A percentile compares a stretch with the other conserved stretches of the same genome.
These are phyloP conservation scores for Agaricus subrufescens DNA, from an alignment of 768 basidiomycete genomes.

Conservation along the genomic window DNA sequence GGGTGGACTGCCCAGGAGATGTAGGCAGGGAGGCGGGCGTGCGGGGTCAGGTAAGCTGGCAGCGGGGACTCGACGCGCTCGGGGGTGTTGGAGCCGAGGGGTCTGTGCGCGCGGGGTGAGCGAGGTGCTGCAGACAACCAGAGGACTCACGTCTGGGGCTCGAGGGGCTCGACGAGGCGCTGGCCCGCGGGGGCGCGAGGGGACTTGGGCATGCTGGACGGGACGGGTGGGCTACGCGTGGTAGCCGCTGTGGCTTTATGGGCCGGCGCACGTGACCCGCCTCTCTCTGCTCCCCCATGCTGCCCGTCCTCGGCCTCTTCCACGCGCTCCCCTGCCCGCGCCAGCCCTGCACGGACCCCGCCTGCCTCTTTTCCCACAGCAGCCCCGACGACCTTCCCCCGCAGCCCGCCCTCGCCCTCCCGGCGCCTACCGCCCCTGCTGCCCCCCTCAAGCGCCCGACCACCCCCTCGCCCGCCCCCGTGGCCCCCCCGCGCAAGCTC, in stretches of 20 bases:
- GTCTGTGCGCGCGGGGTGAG: constrained; percentile 23
- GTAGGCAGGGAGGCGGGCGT: constrained; percentile 29
- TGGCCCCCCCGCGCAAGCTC: constrained; percentile 7
- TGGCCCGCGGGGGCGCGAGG: constrained; percentile 22
- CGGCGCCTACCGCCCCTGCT: constrained; percentile 22
- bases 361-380: constrained; percentile 67
- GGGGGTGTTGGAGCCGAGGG: constrained; percentile 33
- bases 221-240: too few species aligned
- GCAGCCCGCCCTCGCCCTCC: constrained; percentile 33
- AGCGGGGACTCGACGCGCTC: constrained; percentile 14
- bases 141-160: constrained; percentile 54
- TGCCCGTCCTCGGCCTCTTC: constrained; percentile 57
- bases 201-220: too few species aligned
- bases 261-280: neutral
- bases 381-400: constrained; percentile 27
- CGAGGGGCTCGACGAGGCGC: constrained; percentile 59
- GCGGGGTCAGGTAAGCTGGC: constrained; percentile 26
- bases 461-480: constrained; percentile 34
- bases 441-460: constrained; percentile 31
- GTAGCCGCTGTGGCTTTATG: too few species aligned
- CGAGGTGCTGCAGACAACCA: constrained; percentile 3
- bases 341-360: constrained; percentile 38
- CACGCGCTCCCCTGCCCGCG: constrained; percentile 58
- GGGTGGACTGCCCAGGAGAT: constrained; percentile 76
- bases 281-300: constrained; percentile 40